These are phyloP conservation scores for Stenocarpella maydis DNA, from an alignment of 2,329 filamentous ascomycete species.

Conservation along the genomic window DNA sequence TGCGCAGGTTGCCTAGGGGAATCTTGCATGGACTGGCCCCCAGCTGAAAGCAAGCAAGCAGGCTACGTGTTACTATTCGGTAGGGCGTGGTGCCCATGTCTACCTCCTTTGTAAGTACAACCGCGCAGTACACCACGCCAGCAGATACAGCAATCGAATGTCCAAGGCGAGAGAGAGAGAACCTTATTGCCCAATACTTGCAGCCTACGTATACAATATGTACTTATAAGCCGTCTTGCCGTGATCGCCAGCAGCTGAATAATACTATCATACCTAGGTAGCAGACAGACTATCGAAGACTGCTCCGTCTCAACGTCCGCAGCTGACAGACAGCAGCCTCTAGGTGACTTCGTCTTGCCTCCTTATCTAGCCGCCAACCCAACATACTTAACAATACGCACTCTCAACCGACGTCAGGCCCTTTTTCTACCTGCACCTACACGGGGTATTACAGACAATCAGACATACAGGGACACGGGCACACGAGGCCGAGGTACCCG, in stretches of 20 bases:
- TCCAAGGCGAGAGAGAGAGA: neutral
- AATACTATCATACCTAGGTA: too few species aligned
- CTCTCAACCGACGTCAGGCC: neutral
- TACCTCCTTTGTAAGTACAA: neutral
- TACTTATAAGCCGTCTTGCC: too few species aligned
- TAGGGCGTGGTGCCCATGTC: neutral
- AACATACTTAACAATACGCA: neutral
- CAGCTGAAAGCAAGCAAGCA: slow-evolving; percentile 5
- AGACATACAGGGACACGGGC: slow-evolving; percentile 1
- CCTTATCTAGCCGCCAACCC: neutral
- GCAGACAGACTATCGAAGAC: neutral
- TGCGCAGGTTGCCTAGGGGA: slow-evolving; percentile 11
- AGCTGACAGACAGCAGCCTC: neutral
- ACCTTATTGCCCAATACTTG: neutral
- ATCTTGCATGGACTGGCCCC: neutral
- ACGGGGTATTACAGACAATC: neutral
- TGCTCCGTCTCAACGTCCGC: neutral
- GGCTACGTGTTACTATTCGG: slow-evolving; percentile 20
- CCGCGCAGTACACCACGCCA: neutral
- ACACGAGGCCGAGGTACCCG: slow-evolving; percentile 1
- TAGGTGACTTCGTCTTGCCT: neutral
- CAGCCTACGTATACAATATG: neutral
- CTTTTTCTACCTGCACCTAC: too few species aligned
- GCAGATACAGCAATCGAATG: neutral
- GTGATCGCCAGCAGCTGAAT: too few species aligned